Conservation (phyloP, 2,329 filamentous ascomycete species). For the Trichoderma arundinaceum region DNA sequence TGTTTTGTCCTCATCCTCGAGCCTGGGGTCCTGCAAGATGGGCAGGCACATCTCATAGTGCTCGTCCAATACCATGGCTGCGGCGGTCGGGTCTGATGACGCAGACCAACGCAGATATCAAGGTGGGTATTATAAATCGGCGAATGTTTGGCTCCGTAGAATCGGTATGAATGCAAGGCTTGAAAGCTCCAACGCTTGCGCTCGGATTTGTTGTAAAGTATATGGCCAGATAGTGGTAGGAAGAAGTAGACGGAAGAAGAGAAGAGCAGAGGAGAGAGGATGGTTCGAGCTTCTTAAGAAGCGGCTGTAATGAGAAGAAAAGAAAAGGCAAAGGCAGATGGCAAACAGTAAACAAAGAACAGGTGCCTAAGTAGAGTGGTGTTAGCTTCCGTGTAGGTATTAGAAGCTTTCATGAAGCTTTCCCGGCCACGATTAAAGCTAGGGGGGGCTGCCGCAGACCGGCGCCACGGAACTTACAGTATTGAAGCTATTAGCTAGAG, state of each 20-base stretch:
- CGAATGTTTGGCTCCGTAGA: neutral
- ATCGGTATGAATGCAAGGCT: neutral
- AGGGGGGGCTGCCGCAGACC: neutral
- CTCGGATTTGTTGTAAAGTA: conserved; percentile 6
- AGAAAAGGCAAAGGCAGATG: neutral
- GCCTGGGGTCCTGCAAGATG: conserved; percentile 77
- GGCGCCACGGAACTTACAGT: conserved; percentile 19
- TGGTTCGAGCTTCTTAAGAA: no score
- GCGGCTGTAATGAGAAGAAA: neutral
- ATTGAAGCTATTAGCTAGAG: conserved; percentile 10
- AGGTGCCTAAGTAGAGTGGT: neutral
- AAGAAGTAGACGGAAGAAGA: conserved; percentile 4
- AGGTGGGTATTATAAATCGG: conserved; percentile 8
- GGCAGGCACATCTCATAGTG: conserved; percentile 91
- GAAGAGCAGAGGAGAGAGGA: neutral
- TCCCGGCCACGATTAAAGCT: conserved; percentile 1
- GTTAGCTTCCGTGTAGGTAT: conserved; percentile 4
- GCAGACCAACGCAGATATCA: conserved; percentile 22
- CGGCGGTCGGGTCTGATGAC: conserved; percentile 25
- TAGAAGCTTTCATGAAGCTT: conserved; percentile 10
- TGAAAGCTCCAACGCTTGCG: conserved; percentile 9
- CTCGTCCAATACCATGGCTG: conserved; percentile 86
- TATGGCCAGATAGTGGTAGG: conserved; percentile 4
- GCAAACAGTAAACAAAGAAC: neutral
- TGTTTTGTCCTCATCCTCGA: conserved; percentile 95